Evolutionary conservation across 2,329 filamentous ascomycete genomes (phyloP).

Genomic region (Sarocladium brachiariae): DNA sequence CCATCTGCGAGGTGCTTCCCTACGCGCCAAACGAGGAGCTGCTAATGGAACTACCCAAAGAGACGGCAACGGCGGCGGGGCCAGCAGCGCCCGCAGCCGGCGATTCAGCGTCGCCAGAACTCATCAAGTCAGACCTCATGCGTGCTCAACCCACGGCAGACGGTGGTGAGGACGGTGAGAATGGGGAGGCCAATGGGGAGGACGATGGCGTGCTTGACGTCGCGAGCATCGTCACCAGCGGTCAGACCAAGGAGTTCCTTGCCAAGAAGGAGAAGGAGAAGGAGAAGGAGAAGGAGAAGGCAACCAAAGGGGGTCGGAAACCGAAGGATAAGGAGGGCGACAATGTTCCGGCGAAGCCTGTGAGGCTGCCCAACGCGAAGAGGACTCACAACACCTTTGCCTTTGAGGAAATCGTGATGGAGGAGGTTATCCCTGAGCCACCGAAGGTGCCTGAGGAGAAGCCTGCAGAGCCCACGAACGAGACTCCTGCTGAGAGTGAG

Average conservation of each 20-base stretch:
- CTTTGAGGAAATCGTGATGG: conserved; percentile 61
- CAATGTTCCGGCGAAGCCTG: conserved; percentile 44
- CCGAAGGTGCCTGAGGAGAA: not conserved
- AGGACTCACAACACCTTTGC: conserved; percentile 62
- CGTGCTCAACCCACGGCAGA: conserved; percentile 14
- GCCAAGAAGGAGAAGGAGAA: conserved; percentile 80
- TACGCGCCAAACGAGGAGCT: conserved; percentile 39
- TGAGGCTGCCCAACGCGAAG: conserved; percentile 65
- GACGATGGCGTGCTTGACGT: conserved; percentile 76
- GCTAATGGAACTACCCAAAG: conserved; percentile 42
- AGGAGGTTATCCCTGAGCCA: conserved; percentile 38
- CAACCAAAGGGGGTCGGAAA: conserved; percentile 56
- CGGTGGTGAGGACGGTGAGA: conserved; percentile 27
- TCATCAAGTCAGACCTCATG: conserved; percentile 22
- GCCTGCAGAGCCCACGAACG: not conserved
- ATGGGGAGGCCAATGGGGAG: conserved; percentile 35
- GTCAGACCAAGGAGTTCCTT: conserved; percentile 74
- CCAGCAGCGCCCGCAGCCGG: conserved; percentile 23
- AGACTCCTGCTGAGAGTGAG: not conserved
- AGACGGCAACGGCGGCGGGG: conserved; percentile 31
- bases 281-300: conserved; percentile 77
- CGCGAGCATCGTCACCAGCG: conserved; percentile 75
- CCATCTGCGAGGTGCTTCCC: conserved; percentile 60
- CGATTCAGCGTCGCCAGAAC: conserved; percentile 29
- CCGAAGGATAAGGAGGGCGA: conserved; percentile 51